phyloP scores from a whole-genome alignment of 305 asterid genomes.

The Fraxinus dipetala region DNA sequence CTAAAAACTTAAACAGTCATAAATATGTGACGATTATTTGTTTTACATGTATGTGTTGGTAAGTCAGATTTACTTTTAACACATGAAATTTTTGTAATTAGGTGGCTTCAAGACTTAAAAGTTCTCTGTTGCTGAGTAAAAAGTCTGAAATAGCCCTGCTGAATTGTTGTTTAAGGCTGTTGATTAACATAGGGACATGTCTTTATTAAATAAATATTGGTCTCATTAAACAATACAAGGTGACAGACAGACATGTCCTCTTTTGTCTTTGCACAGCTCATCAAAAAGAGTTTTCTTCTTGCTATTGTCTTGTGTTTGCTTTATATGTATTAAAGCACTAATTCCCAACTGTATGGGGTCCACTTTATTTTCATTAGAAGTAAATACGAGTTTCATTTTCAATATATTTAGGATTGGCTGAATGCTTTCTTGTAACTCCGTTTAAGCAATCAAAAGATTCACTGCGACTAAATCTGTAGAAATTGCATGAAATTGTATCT shows the following conservation, averaged over 20 bases:
- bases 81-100: neutral
- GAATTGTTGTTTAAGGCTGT: neutral
- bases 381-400: neutral
- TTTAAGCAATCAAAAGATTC: neutral
- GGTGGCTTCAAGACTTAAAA: neutral
- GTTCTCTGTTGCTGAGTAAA: neutral
- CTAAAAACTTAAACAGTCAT: neutral
- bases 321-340: neutral
- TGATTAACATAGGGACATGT: neutral
- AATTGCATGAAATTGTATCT: neutral
- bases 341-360: neutral
- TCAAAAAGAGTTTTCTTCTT: constrained; percentile 3
- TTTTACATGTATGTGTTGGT: neutral
- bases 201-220: neutral
- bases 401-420: neutral
- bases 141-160: neutral
- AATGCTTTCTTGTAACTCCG: neutral
- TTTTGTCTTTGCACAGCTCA: constrained; percentile 6
- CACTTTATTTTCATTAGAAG: neutral
- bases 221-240: neutral
- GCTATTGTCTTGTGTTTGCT: neutral
- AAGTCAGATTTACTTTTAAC: neutral
- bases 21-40: neutral
- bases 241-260: constrained; percentile 7
- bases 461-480: neutral